These are phyloP conservation scores for Mortierella sp. DNA, from an alignment of 371 early-diverging fungal genomes.

Conservation along the genomic window DNA sequence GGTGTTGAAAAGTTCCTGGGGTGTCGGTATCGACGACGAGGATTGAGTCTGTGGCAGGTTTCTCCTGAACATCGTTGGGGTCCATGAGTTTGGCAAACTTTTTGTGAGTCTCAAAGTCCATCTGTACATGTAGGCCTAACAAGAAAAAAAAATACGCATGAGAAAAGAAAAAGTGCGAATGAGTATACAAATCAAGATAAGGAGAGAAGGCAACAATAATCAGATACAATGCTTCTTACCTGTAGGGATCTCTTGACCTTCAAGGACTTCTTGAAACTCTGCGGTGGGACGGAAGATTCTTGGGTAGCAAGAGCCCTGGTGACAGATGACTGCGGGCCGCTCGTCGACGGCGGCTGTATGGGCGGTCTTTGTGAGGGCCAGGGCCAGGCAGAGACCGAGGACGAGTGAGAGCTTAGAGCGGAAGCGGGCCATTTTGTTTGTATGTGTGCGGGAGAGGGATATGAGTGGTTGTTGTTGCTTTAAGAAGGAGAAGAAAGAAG, in stretches of 20 bases:
- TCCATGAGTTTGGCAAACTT: constrained; percentile 66
- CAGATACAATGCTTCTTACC: constrained; percentile 47
- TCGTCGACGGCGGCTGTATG: constrained; percentile 31
- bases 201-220: background rate
- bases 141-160: background rate
- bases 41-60: constrained; percentile 35
- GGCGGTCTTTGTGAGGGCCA: constrained; percentile 45
- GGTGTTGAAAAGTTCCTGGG: constrained; percentile 41
- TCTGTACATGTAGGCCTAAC: constrained; percentile 69
- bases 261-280: constrained; percentile 65
- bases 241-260: constrained; percentile 69
- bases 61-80: constrained; percentile 20
- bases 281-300: constrained; percentile 65
- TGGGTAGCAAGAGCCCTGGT: constrained; percentile 64
- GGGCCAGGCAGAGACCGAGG: constrained; percentile 50
- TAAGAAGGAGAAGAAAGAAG: background rate
- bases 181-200: background rate
- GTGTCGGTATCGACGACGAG: constrained; percentile 48
- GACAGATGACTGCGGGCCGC: constrained; percentile 38
- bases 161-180: background rate
- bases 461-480: background rate
- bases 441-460: background rate
- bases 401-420: constrained; percentile 47
- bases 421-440: constrained; percentile 34
- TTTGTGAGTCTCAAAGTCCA: constrained; percentile 68